Evolutionary conservation across 1,139 yeast genomes (phyloP).

Genomic region (Saccharomyces hybrid): DNA sequence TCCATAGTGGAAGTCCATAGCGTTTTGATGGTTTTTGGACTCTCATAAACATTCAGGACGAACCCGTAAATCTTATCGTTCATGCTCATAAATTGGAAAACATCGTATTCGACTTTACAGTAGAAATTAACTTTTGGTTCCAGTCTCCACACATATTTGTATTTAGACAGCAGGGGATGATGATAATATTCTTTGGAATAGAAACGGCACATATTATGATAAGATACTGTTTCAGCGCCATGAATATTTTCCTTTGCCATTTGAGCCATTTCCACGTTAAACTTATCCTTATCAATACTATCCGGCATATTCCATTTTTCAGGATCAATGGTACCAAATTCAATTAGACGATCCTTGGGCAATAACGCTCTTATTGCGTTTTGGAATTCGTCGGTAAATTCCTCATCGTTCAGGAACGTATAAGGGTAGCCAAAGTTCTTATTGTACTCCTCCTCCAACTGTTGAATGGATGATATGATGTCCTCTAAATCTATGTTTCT

Average conservation of each 20-base stretch:
- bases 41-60: constrained; percentile 65
- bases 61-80: constrained; percentile 73
- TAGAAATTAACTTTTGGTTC: constrained; percentile 80
- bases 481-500: constrained; percentile 51
- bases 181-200: constrained; percentile 72
- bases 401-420: constrained; percentile 67
- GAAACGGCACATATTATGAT: constrained; percentile 74
- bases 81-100: constrained; percentile 67
- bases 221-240: constrained; percentile 66
- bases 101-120: constrained; percentile 69
- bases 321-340: constrained; percentile 50
- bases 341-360: constrained; percentile 39
- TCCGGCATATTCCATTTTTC: constrained; percentile 60
- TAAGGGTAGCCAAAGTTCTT: constrained; percentile 68
- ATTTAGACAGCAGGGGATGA: constrained; percentile 54
- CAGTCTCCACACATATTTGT: constrained; percentile 83
- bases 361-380: constrained; percentile 36
- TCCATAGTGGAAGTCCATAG: constrained; percentile 69
- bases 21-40: constrained; percentile 71
- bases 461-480: constrained; percentile 47
- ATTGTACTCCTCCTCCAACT: constrained; percentile 60
- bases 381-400: constrained; percentile 54
- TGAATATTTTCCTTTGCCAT: constrained; percentile 54
- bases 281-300: constrained; percentile 34
- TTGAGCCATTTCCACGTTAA: constrained; percentile 42